Conservation (phyloP, 257 asterid species). For the Ophiorrhiza pumila region DNA sequence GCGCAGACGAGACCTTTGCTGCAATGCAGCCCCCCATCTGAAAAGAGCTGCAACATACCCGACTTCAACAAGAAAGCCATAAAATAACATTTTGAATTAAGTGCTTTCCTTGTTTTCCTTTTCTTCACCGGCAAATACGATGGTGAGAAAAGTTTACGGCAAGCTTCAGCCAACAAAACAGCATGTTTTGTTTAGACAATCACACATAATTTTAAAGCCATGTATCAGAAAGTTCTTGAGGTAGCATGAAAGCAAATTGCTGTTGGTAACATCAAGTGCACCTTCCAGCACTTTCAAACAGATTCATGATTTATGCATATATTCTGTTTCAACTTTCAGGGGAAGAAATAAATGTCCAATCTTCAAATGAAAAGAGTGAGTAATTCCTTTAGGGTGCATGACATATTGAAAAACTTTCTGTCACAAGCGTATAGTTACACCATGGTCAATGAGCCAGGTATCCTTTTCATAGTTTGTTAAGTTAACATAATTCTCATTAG, state of each 20-base stretch:
- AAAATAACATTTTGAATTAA: background rate
- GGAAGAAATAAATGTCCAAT: background rate
- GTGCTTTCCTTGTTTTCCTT: background rate
- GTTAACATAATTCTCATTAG: constrained; percentile 9
- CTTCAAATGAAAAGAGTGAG: background rate
- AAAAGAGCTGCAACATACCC: constrained; percentile 65
- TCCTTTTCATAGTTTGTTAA: background rate
- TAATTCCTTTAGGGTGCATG: background rate
- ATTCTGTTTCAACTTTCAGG: background rate
- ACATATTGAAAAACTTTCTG: background rate
- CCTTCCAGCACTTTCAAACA: background rate
- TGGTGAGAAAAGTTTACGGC: background rate
- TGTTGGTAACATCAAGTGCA: background rate
- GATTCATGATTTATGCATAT: background rate
- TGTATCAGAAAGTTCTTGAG: background rate
- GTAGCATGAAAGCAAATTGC: background rate
- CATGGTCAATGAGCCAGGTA: background rate
- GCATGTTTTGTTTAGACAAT: background rate
- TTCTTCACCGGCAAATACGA: background rate
- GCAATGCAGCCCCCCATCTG: constrained; percentile 87
- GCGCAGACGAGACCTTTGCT: constrained; percentile 75
- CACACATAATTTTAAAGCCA: background rate
- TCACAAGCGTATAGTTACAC: background rate
- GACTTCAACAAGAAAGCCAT: background rate
- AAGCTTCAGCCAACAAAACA: background rate